These are phyloP conservation scores for Echeveria elegans DNA, from an alignment of 164 flowering plant species.

Conservation along the genomic window DNA sequence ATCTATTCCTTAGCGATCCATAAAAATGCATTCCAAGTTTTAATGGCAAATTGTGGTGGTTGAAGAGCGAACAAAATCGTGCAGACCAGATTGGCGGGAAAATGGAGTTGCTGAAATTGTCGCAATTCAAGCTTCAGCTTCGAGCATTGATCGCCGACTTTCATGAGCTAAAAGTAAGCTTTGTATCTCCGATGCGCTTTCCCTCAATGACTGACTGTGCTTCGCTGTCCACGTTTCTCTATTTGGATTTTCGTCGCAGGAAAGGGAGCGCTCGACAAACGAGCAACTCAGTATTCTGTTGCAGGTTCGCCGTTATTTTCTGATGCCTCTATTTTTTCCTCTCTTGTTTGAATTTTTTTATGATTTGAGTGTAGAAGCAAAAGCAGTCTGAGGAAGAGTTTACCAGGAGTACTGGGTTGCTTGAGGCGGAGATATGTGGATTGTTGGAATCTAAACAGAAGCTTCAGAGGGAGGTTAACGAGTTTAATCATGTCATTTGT, in stretches of 20 bases:
- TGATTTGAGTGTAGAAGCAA: slow-evolving; percentile 29
- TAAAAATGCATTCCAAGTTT: too few species aligned
- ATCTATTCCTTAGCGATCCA: too few species aligned
- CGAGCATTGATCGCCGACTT: slow-evolving; percentile 39
- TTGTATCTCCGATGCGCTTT: background rate
- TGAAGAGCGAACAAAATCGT: background rate
- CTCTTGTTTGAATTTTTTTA: background rate
- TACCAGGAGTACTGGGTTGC: slow-evolving; percentile 27
- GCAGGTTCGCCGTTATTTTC: slow-evolving; percentile 28
- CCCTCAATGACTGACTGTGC: background rate
- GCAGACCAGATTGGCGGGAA: slow-evolving; percentile 15
- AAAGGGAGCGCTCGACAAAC: slow-evolving; percentile 28
- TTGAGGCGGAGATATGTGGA: slow-evolving; percentile 32
- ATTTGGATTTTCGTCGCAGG: slow-evolving; percentile 23
- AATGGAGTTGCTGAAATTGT: slow-evolving; percentile 51
- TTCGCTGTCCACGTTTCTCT: background rate
- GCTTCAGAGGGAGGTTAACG: slow-evolving; percentile 39
- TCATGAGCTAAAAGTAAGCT: slow-evolving; percentile 38
- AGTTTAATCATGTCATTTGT: background rate
- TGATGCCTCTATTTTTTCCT: background rate
- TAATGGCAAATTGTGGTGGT: too few species aligned
- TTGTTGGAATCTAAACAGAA: slow-evolving; percentile 30
- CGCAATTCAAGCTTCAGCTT: slow-evolving; percentile 62
- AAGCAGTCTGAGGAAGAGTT: slow-evolving; percentile 48
- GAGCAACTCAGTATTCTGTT: slow-evolving; percentile 22